Evolutionary conservation across 441 rosid species (phyloP).

Genomic region (Gossypium lobatum): DNA sequence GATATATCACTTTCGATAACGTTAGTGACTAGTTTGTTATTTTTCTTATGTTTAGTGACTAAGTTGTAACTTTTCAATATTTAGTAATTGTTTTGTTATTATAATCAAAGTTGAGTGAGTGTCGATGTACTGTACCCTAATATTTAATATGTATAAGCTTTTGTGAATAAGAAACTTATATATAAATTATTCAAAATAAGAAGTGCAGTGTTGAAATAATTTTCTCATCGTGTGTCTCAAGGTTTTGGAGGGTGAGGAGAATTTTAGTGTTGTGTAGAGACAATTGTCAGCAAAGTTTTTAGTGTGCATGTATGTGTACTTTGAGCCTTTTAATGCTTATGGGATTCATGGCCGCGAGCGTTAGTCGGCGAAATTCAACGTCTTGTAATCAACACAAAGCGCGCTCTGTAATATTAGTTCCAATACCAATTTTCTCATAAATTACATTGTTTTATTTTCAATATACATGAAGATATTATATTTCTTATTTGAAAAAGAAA

Average conservation of each 20-base stretch:
- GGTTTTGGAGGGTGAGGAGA: constrained; percentile 94
- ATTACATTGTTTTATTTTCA: too few species aligned
- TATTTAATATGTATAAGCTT: neutral
- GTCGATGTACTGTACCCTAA: too few species aligned
- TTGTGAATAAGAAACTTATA: neutral
- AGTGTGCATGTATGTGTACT: neutral
- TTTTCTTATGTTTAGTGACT: too few species aligned
- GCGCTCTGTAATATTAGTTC: constrained; percentile 5
- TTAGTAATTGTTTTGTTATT: too few species aligned
- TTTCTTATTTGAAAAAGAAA: too few species aligned
- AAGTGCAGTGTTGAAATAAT: neutral
- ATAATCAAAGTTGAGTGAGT: too few species aligned
- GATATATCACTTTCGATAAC: too few species aligned
- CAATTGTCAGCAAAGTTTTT: constrained; percentile 31
- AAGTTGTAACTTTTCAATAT: too few species aligned
- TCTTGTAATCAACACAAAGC: constrained; percentile 5
- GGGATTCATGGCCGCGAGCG: constrained; percentile 18
- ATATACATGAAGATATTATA: neutral
- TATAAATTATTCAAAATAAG: neutral
- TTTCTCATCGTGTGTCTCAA: constrained; percentile 17
- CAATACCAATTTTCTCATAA: neutral
- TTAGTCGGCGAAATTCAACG: constrained; percentile 13
- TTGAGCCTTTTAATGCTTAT: constrained; percentile 12
- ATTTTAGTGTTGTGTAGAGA: constrained; percentile 95
- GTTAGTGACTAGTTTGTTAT: too few species aligned